Evolutionary conservation across 768 basidiomycete species (phyloP).

Genomic region (Suillus clintonianus): DNA sequence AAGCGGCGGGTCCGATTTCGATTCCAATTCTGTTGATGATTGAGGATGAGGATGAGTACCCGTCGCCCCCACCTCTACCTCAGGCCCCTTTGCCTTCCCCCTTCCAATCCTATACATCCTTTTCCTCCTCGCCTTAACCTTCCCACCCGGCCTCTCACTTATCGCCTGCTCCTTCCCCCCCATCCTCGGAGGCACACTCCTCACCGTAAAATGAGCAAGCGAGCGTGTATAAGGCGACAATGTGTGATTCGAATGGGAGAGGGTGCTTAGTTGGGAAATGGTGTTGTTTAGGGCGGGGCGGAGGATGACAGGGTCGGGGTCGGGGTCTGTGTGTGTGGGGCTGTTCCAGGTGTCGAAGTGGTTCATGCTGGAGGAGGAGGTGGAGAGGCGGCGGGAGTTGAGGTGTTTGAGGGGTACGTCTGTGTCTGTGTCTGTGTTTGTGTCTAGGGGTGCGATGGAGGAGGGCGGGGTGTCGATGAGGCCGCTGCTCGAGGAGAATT

Average conservation of each 20-base stretch:
- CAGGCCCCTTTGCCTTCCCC: not conserved
- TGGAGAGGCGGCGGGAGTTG: constrained; percentile 34
- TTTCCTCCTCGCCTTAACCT: constrained; percentile 71
- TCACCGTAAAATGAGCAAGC: constrained; percentile 88
- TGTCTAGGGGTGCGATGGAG: constrained; percentile 20
- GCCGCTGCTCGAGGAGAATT: constrained; percentile 46
- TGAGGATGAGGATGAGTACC: no score
- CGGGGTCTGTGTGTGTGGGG: constrained; percentile 36
- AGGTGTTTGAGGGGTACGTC: constrained; percentile 20
- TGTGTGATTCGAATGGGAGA: constrained; percentile 90
- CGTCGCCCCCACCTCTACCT: no score
- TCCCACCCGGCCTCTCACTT: constrained; percentile 48
- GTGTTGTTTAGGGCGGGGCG: constrained; percentile 71
- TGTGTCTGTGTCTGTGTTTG: constrained; percentile 2
- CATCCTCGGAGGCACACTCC: constrained; percentile 75
- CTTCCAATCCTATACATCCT: constrained; percentile 65
- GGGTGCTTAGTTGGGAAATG: constrained; percentile 82
- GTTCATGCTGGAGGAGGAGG: constrained; percentile 30
- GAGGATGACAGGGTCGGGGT: constrained; percentile 58
- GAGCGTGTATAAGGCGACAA: constrained; percentile 92
- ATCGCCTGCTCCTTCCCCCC: constrained; percentile 32
- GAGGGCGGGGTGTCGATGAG: constrained; percentile 48
- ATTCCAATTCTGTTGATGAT: not conserved
- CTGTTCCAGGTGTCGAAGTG: constrained; percentile 34
- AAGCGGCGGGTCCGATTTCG: constrained; percentile 15